phyloP scores from a whole-genome alignment of 345 rosid species.

The Moricandia arvensis region DNA sequence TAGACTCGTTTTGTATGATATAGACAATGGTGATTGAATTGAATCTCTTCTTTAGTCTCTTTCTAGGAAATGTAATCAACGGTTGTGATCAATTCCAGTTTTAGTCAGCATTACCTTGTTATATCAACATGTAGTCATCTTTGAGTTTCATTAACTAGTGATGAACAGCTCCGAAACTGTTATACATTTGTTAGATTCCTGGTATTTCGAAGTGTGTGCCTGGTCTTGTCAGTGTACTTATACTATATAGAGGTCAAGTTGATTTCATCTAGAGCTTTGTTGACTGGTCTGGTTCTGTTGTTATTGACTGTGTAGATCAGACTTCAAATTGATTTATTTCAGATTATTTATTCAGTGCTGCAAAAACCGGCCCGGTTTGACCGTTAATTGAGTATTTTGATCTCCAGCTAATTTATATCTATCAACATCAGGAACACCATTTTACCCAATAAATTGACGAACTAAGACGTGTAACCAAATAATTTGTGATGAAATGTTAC shows the following conservation, averaged over 20 bases:
- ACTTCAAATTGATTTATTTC: background rate
- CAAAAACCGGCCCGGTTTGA: background rate
- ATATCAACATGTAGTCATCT: background rate
- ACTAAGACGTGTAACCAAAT: background rate
- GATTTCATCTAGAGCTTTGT: background rate
- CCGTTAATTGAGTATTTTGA: background rate
- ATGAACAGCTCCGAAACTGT: background rate
- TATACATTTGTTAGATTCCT: background rate
- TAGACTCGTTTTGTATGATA: slow-evolving; percentile 13
- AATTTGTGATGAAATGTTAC: background rate
- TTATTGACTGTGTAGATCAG: background rate
- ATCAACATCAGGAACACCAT: background rate
- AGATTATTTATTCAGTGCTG: background rate
- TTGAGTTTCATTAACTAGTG: background rate
- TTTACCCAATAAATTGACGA: background rate
- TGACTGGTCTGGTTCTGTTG: background rate
- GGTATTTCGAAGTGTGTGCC: background rate
- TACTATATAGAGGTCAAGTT: background rate
- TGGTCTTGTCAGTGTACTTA: background rate
- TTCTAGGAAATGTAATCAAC: slow-evolving; percentile 17
- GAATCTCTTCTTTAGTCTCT: background rate
- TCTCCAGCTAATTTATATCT: background rate
- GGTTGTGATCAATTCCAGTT: slow-evolving; percentile 12
- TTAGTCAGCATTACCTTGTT: background rate
- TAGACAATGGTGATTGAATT: background rate